Conservation (phyloP, 2,329 filamentous ascomycete species). For the Penicillium vulpinum region DNA sequence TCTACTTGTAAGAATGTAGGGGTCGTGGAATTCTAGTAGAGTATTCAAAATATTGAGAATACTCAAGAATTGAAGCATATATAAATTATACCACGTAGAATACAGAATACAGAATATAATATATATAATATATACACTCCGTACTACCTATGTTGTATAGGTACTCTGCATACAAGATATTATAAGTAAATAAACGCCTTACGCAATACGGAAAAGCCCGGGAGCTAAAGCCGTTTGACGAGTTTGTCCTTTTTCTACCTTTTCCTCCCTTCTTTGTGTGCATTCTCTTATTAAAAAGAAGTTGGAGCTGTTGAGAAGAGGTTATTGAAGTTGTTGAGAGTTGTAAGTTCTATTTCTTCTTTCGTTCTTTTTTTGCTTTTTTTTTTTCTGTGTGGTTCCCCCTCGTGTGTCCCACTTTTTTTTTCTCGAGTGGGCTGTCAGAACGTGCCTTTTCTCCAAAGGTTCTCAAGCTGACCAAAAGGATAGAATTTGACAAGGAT, state of each 20-base stretch:
- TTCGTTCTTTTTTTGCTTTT: not conserved
- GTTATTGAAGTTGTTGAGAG: conserved; percentile 6
- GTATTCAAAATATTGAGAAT: not conserved
- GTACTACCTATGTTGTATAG: too few relatives aligned
- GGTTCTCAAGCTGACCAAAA: conserved; percentile 31
- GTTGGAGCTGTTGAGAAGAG: conserved; percentile 6
- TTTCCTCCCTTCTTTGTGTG: conserved; percentile 16
- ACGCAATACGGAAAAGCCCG: conserved; percentile 43
- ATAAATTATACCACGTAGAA: too few relatives aligned
- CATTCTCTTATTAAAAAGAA: conserved; percentile 7
- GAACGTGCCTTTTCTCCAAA: conserved; percentile 28
- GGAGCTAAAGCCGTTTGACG: conserved; percentile 37
- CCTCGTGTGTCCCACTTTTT: conserved; percentile 14
- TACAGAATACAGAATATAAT: not conserved
- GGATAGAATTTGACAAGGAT: conserved; percentile 25
- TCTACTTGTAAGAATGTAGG: conserved; percentile 20
- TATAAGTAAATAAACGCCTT: conserved; percentile 18
- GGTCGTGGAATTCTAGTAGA: too few relatives aligned
- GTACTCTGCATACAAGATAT: too few relatives aligned
- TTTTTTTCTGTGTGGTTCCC: conserved; percentile 4
- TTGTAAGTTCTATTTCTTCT: not conserved
- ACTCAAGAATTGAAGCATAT: not conserved
- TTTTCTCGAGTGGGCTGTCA: conserved; percentile 31
- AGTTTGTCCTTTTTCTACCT: conserved; percentile 23
- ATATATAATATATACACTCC: too few relatives aligned